Percentiles rank a stretch among this genome's conserved stretches.
Evolutionary conservation across 2,329 filamentous ascomycete species (phyloP).

Genomic region (Alternaria infectoria): DNA sequence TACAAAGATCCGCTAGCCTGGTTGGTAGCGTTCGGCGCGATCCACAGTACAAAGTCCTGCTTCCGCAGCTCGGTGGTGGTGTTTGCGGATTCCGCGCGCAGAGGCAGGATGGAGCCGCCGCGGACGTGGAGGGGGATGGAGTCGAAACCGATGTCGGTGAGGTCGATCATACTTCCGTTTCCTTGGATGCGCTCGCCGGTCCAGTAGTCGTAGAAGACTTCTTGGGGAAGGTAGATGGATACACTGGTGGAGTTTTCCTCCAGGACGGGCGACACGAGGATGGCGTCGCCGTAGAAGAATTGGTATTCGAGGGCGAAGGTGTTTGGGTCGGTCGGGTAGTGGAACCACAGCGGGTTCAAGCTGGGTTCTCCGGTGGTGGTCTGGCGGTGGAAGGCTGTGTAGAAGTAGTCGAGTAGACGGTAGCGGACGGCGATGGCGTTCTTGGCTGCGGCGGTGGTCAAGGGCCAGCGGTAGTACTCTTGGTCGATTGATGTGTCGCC

Average conservation of each 20-base stretch:
- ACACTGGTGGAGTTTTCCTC: slow-evolving; percentile 60
- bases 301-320: slow-evolving; percentile 60
- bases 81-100: slow-evolving; percentile 62
- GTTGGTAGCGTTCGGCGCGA: slow-evolving; percentile 68
- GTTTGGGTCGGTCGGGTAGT: slow-evolving; percentile 65
- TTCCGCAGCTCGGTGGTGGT: slow-evolving; percentile 69
- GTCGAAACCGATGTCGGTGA: slow-evolving; percentile 58
- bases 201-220: slow-evolving; percentile 67
- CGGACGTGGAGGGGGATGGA: slow-evolving; percentile 69
- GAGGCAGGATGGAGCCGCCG: slow-evolving; percentile 68
- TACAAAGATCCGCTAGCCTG: slow-evolving; percentile 73
- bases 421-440: slow-evolving; percentile 75
- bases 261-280: slow-evolving; percentile 64
- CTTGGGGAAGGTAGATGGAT: slow-evolving; percentile 63
- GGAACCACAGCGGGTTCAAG: slow-evolving; percentile 72
- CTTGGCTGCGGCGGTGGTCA: slow-evolving; percentile 67
- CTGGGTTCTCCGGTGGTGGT: slow-evolving; percentile 66
- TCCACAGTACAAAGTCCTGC: slow-evolving; percentile 73
- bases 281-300: slow-evolving; percentile 64
- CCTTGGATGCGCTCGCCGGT: slow-evolving; percentile 58
- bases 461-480: slow-evolving; percentile 60
- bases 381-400: slow-evolving; percentile 71
- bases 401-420: slow-evolving; percentile 76
- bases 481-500: slow-evolving; percentile 61
- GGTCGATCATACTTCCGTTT: slow-evolving; percentile 51